Evolutionary conservation across 345 rosid genomes (phyloP).

Genomic region (Pistacia integerrima): DNA sequence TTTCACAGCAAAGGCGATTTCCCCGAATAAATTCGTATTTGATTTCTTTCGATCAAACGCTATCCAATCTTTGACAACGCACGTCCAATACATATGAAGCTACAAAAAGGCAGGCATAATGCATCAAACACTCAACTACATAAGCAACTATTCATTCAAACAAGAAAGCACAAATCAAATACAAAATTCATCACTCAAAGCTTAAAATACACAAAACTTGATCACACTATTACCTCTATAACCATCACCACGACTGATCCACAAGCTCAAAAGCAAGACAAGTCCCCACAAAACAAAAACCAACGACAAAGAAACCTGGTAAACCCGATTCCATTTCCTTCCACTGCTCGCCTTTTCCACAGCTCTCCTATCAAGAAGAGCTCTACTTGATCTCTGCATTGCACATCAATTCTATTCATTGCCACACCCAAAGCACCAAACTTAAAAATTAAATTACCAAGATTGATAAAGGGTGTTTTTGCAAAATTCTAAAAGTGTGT

Average conservation of each 20-base stretch:
- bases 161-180: no score
- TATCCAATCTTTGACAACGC: no score
- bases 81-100: no score
- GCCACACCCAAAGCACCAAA: constrained; percentile 1
- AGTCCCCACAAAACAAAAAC: constrained; percentile 73
- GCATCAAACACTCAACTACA: no score
- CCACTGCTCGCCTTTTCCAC: constrained; percentile 36
- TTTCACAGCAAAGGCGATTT: no score
- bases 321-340: constrained; percentile 44
- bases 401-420: constrained; percentile 54
- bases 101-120: no score
- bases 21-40: no score
- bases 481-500: background rate
- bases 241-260: constrained; percentile 67
- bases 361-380: constrained; percentile 78
- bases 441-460: background rate
- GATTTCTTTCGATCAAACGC: no score
- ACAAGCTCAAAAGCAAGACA: constrained; percentile 60
- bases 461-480: no score
- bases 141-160: no score
- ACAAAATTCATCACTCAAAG: no score
- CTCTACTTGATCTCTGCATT: constrained; percentile 83
- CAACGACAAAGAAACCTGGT: constrained; percentile 71
- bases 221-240: constrained; percentile 45
- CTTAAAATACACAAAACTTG: no score